Evolutionary conservation across 2,329 filamentous ascomycete species (phyloP).

Genomic region (Rasamsonia emersonii): DNA sequence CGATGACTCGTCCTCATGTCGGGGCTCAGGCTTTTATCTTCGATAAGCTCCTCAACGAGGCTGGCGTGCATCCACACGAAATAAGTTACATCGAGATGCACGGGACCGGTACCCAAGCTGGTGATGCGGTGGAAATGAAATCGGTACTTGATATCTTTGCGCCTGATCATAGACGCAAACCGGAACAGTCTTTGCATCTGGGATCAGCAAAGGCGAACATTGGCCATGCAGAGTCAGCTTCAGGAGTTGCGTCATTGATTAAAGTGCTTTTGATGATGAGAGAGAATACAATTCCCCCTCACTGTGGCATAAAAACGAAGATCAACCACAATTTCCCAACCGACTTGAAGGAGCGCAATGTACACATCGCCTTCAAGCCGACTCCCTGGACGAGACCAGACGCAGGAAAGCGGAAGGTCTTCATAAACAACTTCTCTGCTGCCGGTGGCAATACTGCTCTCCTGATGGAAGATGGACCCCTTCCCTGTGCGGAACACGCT

Average conservation of each 20-base stretch:
- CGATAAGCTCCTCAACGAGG: constrained; percentile 27
- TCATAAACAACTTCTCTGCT: constrained; percentile 61
- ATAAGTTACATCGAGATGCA: constrained; percentile 34
- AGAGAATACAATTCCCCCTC: constrained; percentile 55
- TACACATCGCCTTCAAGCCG: constrained; percentile 38
- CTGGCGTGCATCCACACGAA: constrained; percentile 27
- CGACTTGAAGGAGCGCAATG: constrained; percentile 24
- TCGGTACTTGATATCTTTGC: constrained; percentile 30
- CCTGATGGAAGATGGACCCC: constrained; percentile 54
- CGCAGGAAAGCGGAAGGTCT: constrained; percentile 28
- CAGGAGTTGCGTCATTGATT: constrained; percentile 37
- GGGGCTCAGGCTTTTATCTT: constrained; percentile 30
- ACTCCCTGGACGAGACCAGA: constrained; percentile 21
- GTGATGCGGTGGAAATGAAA: constrained; percentile 29
- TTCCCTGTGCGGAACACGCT: constrained; percentile 18
- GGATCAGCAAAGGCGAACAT: constrained; percentile 29
- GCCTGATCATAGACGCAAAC: constrained; percentile 18
- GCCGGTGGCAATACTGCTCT: constrained; percentile 64
- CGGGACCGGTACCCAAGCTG: constrained; percentile 35
- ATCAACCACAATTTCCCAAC: constrained; percentile 27
- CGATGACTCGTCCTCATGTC: constrained; percentile 36
- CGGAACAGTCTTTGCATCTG: constrained; percentile 24
- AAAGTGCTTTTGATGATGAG: constrained; percentile 60
- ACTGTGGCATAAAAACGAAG: constrained; percentile 55
- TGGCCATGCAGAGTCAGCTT: constrained; percentile 37